Evolutionary conservation across 768 basidiomycete genomes (phyloP).

Genomic region (Phaffia australis): DNA sequence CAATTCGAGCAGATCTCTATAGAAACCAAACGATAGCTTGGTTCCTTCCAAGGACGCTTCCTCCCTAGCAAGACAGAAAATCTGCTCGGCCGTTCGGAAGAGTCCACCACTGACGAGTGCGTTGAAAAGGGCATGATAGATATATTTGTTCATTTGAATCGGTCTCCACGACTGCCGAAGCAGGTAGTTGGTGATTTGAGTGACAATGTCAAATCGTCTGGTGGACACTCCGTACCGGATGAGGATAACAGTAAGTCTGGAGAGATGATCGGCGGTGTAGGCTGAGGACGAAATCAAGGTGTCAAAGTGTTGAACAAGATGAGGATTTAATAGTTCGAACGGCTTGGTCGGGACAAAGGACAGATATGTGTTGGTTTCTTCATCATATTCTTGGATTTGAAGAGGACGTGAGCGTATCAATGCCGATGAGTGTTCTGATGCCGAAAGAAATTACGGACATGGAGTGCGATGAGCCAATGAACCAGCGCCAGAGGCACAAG

Average conservation of each 20-base stretch:
- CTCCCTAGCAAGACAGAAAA: constrained; percentile 4
- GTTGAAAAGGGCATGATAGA: neutral
- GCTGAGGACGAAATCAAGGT: too few species aligned
- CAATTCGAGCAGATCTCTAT: neutral
- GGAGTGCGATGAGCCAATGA: too few species aligned
- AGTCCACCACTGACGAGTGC: neutral
- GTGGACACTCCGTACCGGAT: neutral
- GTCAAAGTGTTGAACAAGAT: too few species aligned
- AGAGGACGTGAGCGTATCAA: too few species aligned
- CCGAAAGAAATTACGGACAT: too few species aligned
- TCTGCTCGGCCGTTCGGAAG: constrained; percentile 2
- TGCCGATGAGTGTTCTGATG: too few species aligned
- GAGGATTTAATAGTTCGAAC: too few species aligned
- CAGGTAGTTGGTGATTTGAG: neutral
- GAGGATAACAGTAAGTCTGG: neutral
- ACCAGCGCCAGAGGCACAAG: too few species aligned
- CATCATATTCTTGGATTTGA: too few species aligned
- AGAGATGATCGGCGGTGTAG: too few species aligned
- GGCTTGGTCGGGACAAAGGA: too few species aligned
- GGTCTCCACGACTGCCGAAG: neutral
- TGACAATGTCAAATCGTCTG: neutral
- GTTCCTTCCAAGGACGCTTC: neutral
- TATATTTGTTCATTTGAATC: neutral
- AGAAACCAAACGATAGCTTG: neutral
- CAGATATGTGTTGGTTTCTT: too few species aligned